Conservation (phyloP, 306 rosid genomes). For the Trifolium fragiferum region DNA sequence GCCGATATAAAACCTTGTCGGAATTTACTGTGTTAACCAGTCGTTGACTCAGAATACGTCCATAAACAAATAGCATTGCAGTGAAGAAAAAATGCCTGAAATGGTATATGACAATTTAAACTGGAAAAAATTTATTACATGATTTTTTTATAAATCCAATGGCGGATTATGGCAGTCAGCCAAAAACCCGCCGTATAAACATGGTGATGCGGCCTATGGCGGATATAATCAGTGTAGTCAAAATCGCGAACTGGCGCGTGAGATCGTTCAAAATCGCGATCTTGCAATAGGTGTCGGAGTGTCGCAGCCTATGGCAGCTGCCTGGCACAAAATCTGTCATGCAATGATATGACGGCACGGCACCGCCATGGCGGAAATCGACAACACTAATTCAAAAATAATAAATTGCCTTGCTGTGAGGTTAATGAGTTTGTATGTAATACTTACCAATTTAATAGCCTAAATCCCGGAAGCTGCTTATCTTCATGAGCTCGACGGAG, state of each 20-base stretch:
- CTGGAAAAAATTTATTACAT: slow-evolving; percentile 32
- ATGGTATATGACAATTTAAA: slow-evolving; percentile 37
- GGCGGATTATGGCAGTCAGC: background rate
- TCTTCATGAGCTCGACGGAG: slow-evolving; percentile 92
- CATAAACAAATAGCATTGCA: slow-evolving; percentile 94
- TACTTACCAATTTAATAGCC: slow-evolving; percentile 86
- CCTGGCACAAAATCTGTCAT: background rate
- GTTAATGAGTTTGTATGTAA: slow-evolving; percentile 32
- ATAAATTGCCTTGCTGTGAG: slow-evolving; percentile 27
- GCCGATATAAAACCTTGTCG: slow-evolving; percentile 72
- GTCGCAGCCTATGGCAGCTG: background rate
- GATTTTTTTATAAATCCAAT: background rate
- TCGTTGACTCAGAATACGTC: slow-evolving; percentile 92
- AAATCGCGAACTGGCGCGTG: too few relatives aligned
- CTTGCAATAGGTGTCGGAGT: background rate
- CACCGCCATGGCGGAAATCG: background rate
- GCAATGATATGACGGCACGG: background rate
- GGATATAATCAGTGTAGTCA: too few relatives aligned
- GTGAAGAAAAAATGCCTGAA: slow-evolving; percentile 98
- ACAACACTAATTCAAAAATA: slow-evolving; percentile 9
- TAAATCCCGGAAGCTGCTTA: slow-evolving; percentile 90
- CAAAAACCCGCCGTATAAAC: background rate
- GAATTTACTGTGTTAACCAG: slow-evolving; percentile 88
- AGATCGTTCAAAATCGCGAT: too few relatives aligned
- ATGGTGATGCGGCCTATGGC: background rate